Base-by-base conservation (phyloP, 1,284 basidiomycete genomes). In the Hemileia vastatrix region DNA sequence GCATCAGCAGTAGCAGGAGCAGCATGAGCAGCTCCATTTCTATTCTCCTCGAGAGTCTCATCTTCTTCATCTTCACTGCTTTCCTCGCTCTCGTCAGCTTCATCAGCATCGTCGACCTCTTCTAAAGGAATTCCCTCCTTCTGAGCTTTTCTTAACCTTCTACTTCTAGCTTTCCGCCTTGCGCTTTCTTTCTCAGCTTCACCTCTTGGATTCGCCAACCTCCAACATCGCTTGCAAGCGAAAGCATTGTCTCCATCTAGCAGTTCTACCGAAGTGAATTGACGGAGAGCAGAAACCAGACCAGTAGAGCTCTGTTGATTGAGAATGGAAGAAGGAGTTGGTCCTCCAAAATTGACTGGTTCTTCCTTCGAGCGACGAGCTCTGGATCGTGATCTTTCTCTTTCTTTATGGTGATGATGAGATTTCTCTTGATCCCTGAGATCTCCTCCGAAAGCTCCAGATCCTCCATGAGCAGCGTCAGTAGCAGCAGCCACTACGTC, bases 231-330 rank as follows among this genome's bases (percentile, higher is more conserved):
- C 69, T 87, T 82, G 76, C 92, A 96, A 0, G 90, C 89, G 65
- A 95, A 92, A 78, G 86, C 87, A 71, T 96, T 95, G 68, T 94
- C 90, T 0, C 90, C 90, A 67, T 95, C 89, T 32, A 96, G 78
- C 6, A 90, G 83, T 72, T 95, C 92, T 21, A 94, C 90, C 3
- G 85, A 80, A 0, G 90, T 95, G 76, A 96, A 96, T 76, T 87
- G 81, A 65, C 84, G 81, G 65, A 96, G 77, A 66, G 87, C 89
- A 63, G 79, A 77, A 51, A 80, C 76, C 15, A 83, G 67, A 21
- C 79, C 79, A 4, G 76, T 76, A 57, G 64, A n/a, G 1, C 23
- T 24, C 48, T 50, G 48, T 32, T 50, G 23, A 3, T n/a, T 24
- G n/a, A 50, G 48, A 11, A 32, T 50, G 9, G 36, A 9, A 11